phyloP scores from a whole-genome alignment of 73 alveolate genomes.

The Symbiodinium natans region DNA sequence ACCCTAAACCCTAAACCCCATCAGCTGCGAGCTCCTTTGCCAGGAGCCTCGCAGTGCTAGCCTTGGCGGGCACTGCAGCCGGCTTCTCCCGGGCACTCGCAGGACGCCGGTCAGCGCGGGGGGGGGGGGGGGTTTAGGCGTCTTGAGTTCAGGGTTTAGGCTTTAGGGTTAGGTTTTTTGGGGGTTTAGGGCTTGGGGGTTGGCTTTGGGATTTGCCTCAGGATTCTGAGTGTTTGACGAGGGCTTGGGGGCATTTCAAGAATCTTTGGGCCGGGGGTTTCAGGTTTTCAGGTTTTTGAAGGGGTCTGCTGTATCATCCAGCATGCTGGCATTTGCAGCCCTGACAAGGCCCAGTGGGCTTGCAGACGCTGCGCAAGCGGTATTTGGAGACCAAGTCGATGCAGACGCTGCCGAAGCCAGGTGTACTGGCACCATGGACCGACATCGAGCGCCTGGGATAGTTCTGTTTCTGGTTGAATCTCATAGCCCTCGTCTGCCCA shows the following conservation, averaged over 20 bases:
- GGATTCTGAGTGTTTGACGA: background rate
- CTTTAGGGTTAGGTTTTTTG: too few relatives aligned
- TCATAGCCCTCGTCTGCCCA: background rate
- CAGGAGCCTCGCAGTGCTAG: background rate
- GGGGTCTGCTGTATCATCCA: too few relatives aligned
- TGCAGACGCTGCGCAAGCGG: background rate
- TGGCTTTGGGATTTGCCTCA: background rate
- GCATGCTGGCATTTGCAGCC: background rate
- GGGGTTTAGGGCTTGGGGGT: background rate
- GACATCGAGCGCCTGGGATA: background rate
- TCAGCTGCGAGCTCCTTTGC: too few relatives aligned
- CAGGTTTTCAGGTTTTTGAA: too few relatives aligned
- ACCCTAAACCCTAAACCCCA: too few relatives aligned
- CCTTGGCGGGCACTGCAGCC: background rate
- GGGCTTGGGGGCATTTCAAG: too few relatives aligned
- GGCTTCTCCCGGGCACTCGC: background rate
- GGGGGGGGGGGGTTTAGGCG: too few relatives aligned
- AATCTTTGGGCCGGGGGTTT: too few relatives aligned
- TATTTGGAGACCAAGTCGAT: background rate
- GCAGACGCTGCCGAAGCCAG: background rate
- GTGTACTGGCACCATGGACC: background rate
- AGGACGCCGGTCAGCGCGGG: background rate
- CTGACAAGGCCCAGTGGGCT: background rate
- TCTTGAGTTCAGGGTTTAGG: background rate
- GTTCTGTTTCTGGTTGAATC: too few relatives aligned